Evolutionary conservation across 2,329 filamentous ascomycete species (phyloP).

Genomic region (Tolypocladium tropicale): DNA sequence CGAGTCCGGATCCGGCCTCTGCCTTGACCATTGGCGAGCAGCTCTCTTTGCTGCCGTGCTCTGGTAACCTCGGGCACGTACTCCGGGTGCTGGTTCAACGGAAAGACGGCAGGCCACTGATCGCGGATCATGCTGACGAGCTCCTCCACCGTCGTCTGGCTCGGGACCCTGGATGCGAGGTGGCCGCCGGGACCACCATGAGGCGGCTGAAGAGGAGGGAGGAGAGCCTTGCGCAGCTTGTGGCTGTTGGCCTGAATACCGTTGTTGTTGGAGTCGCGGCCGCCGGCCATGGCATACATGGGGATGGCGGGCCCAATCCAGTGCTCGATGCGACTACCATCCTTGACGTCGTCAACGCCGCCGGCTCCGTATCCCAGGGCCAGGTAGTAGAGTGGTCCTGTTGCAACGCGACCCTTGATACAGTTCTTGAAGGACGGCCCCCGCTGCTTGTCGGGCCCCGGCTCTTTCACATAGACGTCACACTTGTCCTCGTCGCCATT

Average conservation of each 20-base stretch:
- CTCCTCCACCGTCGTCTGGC: background rate
- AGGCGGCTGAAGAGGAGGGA: background rate
- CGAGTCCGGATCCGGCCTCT: background rate
- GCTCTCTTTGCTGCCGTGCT: background rate
- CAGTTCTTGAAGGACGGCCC: slow-evolving; percentile 5
- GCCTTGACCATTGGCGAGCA: background rate
- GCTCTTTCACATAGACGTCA: slow-evolving; percentile 1
- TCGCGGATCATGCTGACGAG: background rate
- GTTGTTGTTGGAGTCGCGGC: slow-evolving; percentile 2
- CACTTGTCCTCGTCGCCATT: slow-evolving; percentile 4
- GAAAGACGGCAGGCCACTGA: background rate
- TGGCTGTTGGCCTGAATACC: slow-evolving; percentile 1
- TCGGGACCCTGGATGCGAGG: background rate
- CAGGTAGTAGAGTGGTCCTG: slow-evolving; percentile 23
- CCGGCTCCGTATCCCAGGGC: slow-evolving; percentile 16
- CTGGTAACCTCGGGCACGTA: background rate
- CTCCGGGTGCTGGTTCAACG: background rate
- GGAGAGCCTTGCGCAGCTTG: background rate
- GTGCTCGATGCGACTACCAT: slow-evolving; percentile 12
- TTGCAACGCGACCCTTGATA: slow-evolving; percentile 6
- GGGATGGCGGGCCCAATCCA: slow-evolving; percentile 13
- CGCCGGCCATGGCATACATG: slow-evolving; percentile 6
- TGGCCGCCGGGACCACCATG: background rate
- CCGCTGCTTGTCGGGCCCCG: background rate
- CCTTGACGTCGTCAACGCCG: slow-evolving; percentile 16